A percentile compares a stretch with the other conserved stretches of the same genome.
Evolutionary conservation across 1,284 basidiomycete species (phyloP).

Genomic region (Leccinum ponderosum): DNA sequence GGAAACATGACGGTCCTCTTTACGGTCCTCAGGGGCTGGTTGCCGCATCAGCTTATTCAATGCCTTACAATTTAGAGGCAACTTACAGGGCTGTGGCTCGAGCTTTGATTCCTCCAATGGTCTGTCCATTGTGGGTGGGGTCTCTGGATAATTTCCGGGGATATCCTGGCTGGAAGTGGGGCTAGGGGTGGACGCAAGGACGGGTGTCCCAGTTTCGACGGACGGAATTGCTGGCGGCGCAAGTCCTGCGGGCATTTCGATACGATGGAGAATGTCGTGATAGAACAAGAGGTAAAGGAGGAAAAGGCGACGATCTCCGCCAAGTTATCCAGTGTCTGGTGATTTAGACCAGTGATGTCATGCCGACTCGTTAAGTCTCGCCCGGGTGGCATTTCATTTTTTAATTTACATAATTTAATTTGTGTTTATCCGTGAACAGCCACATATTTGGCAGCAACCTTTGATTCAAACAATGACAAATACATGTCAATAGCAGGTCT

Average conservation of each 20-base stretch:
- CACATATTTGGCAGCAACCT: conserved; percentile 15
- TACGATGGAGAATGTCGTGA: background rate
- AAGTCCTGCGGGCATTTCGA: conserved; percentile 13
- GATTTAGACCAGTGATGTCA: conserved; percentile 28
- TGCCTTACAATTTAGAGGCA: background rate
- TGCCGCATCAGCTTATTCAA: conserved; percentile 2
- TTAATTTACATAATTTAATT: background rate
- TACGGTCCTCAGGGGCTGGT: conserved; percentile 4
- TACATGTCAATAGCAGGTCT: conserved; percentile 4
- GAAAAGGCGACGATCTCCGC: conserved; percentile 1
- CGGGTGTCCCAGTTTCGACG: conserved; percentile 19
- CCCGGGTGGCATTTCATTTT: conserved; percentile 11
- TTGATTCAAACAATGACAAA: conserved; percentile 20
- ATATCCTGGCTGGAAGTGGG: conserved; percentile 3
- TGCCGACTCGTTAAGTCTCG: conserved; percentile 19
- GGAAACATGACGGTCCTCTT: conserved; percentile 10
- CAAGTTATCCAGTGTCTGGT: background rate
- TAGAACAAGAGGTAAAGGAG: background rate
- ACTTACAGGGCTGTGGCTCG: conserved; percentile 14
- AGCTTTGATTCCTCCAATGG: background rate
- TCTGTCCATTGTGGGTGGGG: background rate
- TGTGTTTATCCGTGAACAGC: background rate
- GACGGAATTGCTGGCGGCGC: conserved; percentile 18
- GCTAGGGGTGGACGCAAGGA: conserved; percentile 15
- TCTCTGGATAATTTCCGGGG: conserved; percentile 3